A percentile compares a stretch with the other conserved stretches of the same genome.
These are phyloP conservation scores for Coniochaeta pulveracea DNA, from an alignment of 2,329 filamentous ascomycete species.

Conservation along the genomic window DNA sequence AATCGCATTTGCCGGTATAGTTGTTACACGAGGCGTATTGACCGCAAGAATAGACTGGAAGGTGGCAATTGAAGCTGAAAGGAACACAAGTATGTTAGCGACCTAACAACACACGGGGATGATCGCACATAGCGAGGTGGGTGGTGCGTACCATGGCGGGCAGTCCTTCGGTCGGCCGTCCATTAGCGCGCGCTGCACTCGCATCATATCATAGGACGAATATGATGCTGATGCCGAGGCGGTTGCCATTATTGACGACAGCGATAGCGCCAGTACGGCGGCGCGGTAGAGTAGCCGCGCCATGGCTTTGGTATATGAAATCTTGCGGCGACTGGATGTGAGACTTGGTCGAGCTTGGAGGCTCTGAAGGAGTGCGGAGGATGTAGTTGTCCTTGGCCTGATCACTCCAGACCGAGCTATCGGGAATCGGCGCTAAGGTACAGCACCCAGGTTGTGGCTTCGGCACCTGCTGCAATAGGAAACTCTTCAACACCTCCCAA, in stretches of 20 bases:
- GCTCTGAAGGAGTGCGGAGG: neutral
- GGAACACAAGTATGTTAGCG: conserved; percentile 9
- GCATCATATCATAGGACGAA: conserved; percentile 48
- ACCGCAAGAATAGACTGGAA: conserved; percentile 82
- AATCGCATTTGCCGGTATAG: conserved; percentile 85
- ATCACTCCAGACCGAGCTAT: neutral
- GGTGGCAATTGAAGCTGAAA: conserved; percentile 88
- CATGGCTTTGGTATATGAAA: conserved; percentile 24
- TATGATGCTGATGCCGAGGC: conserved; percentile 38
- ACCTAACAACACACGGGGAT: conserved; percentile 16
- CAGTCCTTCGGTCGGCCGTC: conserved; percentile 66
- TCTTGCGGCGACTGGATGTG: no score
- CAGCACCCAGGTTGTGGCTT: no score
- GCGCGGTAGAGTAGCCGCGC: conserved; percentile 23
- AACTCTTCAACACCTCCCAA: no score
- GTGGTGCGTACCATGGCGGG: conserved; percentile 53
- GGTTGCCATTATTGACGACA: conserved; percentile 22
- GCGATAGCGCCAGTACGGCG: conserved; percentile 26
- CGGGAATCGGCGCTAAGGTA: no score
- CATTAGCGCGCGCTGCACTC: conserved; percentile 57
- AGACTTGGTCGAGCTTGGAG: no score
- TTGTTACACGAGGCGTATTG: conserved; percentile 86
- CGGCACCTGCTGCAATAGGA: no score
- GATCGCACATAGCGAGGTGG: neutral
- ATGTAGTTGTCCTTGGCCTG: conserved; percentile 1